phyloP scores from a whole-genome alignment of 805 yeast genomes.

The Candida pseudofarinosa region DNA sequence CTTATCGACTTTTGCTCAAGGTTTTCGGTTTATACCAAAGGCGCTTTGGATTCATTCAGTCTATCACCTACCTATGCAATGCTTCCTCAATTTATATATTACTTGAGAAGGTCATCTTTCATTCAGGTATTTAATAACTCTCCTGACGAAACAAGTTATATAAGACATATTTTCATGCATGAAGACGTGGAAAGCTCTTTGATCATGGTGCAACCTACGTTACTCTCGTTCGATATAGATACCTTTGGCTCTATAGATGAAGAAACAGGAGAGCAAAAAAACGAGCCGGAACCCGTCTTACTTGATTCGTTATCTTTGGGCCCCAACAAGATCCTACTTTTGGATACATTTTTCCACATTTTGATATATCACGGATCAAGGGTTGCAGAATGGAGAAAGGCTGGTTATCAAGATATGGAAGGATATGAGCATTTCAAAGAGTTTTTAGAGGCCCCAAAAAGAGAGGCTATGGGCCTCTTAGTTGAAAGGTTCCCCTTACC shows the following conservation, averaged over 20 bases:
- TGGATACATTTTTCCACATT: conserved; percentile 69
- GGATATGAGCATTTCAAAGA: conserved; percentile 58
- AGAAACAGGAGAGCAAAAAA: conserved; percentile 21
- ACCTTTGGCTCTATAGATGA: conserved; percentile 34
- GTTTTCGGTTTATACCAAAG: conserved; percentile 42
- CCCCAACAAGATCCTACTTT: conserved; percentile 51
- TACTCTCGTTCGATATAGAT: conserved; percentile 52
- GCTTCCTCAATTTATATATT: conserved; percentile 66
- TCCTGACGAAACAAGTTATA: conserved; percentile 67
- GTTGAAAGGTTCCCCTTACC: conserved; percentile 70
- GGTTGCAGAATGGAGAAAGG: conserved; percentile 64
- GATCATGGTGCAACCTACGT: conserved; percentile 67
- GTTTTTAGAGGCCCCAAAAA: conserved; percentile 57
- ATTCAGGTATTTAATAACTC: conserved; percentile 65
- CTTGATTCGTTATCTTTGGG: conserved; percentile 61
- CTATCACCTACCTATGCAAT: conserved; percentile 47
- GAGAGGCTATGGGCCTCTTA: conserved; percentile 61
- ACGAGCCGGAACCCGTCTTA: conserved; percentile 60
- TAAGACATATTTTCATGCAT: conserved; percentile 56
- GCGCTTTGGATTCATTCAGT: conserved; percentile 45
- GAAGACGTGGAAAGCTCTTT: conserved; percentile 60
- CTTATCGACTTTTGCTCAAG: conserved; percentile 32
- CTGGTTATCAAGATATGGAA: conserved; percentile 57
- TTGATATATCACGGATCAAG: conserved; percentile 63
- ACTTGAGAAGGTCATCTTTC: conserved; percentile 62